Evolutionary conservation across 2,329 filamentous ascomycete species (phyloP).

Genomic region (Bisporella sp.): DNA sequence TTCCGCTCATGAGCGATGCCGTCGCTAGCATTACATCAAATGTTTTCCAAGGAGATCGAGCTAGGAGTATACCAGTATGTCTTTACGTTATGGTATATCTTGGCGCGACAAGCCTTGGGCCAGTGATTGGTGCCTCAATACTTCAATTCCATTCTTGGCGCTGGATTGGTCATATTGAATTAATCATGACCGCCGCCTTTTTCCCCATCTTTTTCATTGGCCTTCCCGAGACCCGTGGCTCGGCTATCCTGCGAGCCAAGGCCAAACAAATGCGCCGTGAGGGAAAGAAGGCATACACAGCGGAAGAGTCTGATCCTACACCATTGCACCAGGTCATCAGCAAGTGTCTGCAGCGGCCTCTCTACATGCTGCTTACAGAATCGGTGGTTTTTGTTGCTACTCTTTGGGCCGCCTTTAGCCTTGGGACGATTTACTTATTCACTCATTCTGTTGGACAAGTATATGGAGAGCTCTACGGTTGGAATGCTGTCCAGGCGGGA

Average conservation of each 20-base stretch:
- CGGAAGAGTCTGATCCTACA: constrained; percentile 2
- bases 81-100: constrained; percentile 69
- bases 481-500: constrained; percentile 9
- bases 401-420: constrained; percentile 44
- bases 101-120: constrained; percentile 47
- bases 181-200: constrained; percentile 35
- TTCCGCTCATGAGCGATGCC: constrained; percentile 11
- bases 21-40: constrained; percentile 15
- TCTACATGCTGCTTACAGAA: constrained; percentile 45
- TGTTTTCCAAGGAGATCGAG: constrained; percentile 15
- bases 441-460: constrained; percentile 20
- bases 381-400: constrained; percentile 58
- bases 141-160: constrained; percentile 18
- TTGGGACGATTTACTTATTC: constrained; percentile 21
- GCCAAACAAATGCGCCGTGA: constrained; percentile 6
- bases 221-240: constrained; percentile 38
- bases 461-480: constrained; percentile 14
- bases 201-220: constrained; percentile 33
- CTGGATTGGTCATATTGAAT: constrained; percentile 24
- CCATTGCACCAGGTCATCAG: constrained; percentile 1
- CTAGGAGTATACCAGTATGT: constrained; percentile 20
- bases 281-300: constrained; percentile 9
- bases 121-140: constrained; percentile 22
- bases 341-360: constrained; percentile 14
- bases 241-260: constrained; percentile 27